Conservation (phyloP, 441 rosid species). For the Pelargonium australe region DNA sequence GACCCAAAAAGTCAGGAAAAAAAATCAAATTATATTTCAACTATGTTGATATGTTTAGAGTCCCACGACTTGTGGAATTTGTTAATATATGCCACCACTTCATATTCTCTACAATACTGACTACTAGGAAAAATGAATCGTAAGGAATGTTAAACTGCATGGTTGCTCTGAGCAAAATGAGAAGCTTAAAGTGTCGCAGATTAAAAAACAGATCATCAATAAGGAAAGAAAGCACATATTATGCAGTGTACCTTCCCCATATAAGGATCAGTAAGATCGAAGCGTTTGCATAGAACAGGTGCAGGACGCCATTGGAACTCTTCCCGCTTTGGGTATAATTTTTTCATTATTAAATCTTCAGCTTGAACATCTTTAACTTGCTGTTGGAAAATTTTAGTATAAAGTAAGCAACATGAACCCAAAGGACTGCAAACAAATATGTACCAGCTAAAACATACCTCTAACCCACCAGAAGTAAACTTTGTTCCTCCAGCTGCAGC, state of each 20-base stretch:
- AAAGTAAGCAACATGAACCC: conserved; percentile 14
- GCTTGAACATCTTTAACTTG: conserved; percentile 40
- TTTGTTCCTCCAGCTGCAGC: conserved; percentile 56
- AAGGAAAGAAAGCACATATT: not conserved
- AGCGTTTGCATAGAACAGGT: conserved; percentile 85
- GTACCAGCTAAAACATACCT: conserved; percentile 41
- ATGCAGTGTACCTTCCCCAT: conserved; percentile 71
- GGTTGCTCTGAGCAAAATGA: not conserved
- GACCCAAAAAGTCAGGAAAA: too few species aligned
- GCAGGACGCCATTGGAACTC: conserved; percentile 96
- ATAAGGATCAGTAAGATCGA: conserved; percentile 88
- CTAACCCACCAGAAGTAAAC: conserved; percentile 70
- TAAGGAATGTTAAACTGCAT: not conserved
- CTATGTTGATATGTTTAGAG: too few species aligned
- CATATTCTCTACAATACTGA: not conserved
- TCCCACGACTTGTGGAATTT: too few species aligned
- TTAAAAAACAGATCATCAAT: conserved; percentile 1
- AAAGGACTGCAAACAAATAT: conserved; percentile 16
- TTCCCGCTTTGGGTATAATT: conserved; percentile 66
- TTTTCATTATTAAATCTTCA: conserved; percentile 40
- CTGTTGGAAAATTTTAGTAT: conserved; percentile 31
- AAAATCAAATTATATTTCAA: too few species aligned
- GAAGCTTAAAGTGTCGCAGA: not conserved
- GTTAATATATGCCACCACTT: too few species aligned
- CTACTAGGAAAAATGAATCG: not conserved